These are phyloP conservation scores for Diaporthe citriasiana DNA, from an alignment of 2,329 filamentous ascomycete species.

Conservation along the genomic window DNA sequence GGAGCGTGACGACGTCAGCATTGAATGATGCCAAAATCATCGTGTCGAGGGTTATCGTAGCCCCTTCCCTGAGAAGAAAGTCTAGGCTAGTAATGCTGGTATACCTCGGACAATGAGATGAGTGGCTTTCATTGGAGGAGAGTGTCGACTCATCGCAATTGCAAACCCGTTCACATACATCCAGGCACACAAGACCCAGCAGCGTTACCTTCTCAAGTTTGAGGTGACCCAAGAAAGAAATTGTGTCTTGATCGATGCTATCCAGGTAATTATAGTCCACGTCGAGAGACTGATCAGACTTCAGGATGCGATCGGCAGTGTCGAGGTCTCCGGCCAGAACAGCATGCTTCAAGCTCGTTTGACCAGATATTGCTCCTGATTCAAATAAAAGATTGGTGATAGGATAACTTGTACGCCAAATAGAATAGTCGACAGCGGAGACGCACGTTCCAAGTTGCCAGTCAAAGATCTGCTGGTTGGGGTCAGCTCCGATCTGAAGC, in stretches of 20 bases:
- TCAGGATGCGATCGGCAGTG: not conserved
- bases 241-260: not conserved
- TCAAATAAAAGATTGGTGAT: not conserved
- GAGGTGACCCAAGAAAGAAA: rapidly evolving
- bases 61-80: not conserved
- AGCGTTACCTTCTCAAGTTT: not conserved
- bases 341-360: not conserved
- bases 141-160: not conserved
- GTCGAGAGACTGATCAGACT: not conserved
- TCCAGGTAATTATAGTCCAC: not conserved
- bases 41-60: not conserved
- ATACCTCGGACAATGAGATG: not conserved
- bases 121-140: not conserved
- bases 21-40: not conserved
- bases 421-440: not conserved
- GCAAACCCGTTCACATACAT: not conserved
- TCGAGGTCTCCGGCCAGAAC: not conserved
- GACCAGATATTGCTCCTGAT: not conserved
- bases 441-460: no score
- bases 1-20: not conserved
- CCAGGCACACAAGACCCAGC: not conserved
- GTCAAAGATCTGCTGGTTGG: not conserved
- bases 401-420: rapidly evolving
- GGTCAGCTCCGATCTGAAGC: not conserved
- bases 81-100: not conserved